A percentile compares a stretch with the other conserved stretches of the same genome.
phyloP scores from a whole-genome alignment of 139 green algal genomes.

The Chara braunii region DNA sequence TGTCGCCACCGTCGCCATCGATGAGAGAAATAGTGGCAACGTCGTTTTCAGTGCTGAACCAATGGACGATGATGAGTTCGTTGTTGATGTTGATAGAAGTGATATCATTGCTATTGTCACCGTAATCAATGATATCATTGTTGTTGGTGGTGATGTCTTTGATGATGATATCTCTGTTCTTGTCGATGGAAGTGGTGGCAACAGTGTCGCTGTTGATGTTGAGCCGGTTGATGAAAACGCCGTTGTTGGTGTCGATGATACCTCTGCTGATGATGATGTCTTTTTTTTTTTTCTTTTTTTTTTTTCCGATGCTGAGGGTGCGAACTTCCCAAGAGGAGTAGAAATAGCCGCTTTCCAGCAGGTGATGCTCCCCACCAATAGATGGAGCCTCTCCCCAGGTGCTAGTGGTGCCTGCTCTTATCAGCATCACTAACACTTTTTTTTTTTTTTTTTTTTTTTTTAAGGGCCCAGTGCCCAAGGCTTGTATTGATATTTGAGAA shows the following conservation, averaged over 20 bases:
- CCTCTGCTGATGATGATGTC: slow-evolving; percentile 1
- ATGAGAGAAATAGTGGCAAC: neutral
- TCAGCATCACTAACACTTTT: no score
- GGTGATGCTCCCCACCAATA: no score
- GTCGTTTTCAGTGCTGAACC: neutral
- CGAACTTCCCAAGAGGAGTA: no score
- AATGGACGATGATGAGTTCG: neutral
- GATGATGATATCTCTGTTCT: neutral
- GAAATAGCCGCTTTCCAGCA: no score
- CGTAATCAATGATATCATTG: neutral
- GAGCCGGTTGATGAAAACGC: neutral
- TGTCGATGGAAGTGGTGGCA: neutral
- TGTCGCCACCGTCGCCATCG: neutral
- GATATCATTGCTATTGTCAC: neutral
- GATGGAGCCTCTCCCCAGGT: no score
- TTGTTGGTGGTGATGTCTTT: neutral
- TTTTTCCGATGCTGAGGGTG: no score
- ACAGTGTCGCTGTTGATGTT: neutral
- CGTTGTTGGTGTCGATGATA: neutral
- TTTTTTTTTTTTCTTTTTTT: no score
- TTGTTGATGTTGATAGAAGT: neutral
- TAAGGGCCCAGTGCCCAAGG: no score
- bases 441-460: no score
- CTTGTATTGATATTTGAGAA: no score
- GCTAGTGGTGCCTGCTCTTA: no score